These are phyloP conservation scores for Lasiosphaeria ovina DNA, from an alignment of 495 filamentous ascomycete genomes.

Conservation along the genomic window DNA sequence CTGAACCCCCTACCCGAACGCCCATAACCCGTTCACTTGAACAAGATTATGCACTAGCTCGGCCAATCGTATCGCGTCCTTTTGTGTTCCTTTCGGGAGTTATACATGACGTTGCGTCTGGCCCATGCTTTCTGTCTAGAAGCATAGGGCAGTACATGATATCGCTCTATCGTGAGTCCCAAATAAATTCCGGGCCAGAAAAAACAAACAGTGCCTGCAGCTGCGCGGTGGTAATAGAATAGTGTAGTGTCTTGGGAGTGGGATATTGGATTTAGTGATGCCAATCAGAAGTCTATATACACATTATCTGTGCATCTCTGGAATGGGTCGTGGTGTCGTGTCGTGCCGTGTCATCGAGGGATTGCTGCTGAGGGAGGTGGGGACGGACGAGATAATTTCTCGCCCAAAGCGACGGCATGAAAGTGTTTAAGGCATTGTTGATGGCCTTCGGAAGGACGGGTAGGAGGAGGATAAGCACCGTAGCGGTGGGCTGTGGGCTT, in stretches of 20 bases:
- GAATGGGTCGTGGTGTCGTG: conserved; percentile 27
- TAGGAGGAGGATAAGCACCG: conserved; percentile 12
- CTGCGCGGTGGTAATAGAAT: conserved; percentile 22
- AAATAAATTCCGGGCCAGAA: conserved; percentile 20
- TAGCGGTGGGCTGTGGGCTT: conserved; percentile 13
- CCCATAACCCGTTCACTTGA: conserved; percentile 28
- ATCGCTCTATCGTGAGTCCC: conserved; percentile 29
- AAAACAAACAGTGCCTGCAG: conserved; percentile 24
- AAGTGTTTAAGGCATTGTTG: conserved; percentile 14
- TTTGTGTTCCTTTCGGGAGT: conserved; percentile 18
- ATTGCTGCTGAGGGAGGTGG: conserved; percentile 20
- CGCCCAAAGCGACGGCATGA: conserved; percentile 16
- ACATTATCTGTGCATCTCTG: conserved; percentile 34
- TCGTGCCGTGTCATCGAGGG: conserved; percentile 25
- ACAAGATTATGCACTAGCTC: conserved; percentile 19
- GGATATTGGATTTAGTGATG: conserved; percentile 26
- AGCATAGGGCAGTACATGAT: conserved; percentile 34
- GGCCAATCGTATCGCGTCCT: conserved; percentile 14
- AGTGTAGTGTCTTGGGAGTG: conserved; percentile 29
- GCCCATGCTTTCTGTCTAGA: conserved; percentile 24
- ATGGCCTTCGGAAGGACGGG: conserved; percentile 8
- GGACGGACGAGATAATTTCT: conserved; percentile 15
- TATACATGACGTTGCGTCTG: conserved; percentile 35
- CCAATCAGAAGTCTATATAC: conserved; percentile 30
- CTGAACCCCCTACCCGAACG: conserved; percentile 12